Evolutionary conservation across 495 filamentous ascomycete species (phyloP).

Genomic region (Hypoxylon fragiforme): DNA sequence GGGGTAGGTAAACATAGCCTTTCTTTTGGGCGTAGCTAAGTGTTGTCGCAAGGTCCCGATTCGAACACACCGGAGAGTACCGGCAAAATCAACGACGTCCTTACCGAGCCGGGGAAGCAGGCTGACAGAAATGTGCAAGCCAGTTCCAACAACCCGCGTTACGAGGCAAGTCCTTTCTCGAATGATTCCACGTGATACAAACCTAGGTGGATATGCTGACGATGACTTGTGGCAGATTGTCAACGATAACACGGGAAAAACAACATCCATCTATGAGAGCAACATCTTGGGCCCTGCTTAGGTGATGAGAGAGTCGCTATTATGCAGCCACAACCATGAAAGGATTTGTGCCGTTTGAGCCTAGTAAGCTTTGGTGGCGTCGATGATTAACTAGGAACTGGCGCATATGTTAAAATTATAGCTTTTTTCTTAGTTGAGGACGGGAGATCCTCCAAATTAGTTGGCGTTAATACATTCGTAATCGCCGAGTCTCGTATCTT

Average conservation of each 20-base stretch:
- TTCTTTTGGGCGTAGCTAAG: slow-evolving; percentile 7
- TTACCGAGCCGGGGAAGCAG: slow-evolving; percentile 41
- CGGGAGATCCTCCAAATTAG: no score
- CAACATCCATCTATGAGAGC: slow-evolving; percentile 39
- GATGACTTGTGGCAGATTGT: slow-evolving; percentile 34
- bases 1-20: slow-evolving; percentile 24
- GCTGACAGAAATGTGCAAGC: slow-evolving; percentile 45
- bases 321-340: no score
- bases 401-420: no score
- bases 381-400: no score
- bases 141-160: slow-evolving; percentile 40
- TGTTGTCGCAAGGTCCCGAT: slow-evolving; percentile 36
- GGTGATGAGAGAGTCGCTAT: no score
- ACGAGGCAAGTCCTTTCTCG: slow-evolving; percentile 36
- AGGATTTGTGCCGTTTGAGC: no score
- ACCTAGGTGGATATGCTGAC: no score
- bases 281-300: slow-evolving; percentile 40
- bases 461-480: no score
- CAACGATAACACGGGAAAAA: slow-evolving; percentile 45
- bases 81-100: slow-evolving; percentile 40
- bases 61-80: slow-evolving; percentile 43
- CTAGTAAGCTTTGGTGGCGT: no score
- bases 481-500: no score
- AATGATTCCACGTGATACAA: no score
- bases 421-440: no score